These are phyloP conservation scores for Globisporangium rhizosaccharum DNA, from an alignment of 352 stramenopile species.

Conservation along the genomic window DNA sequence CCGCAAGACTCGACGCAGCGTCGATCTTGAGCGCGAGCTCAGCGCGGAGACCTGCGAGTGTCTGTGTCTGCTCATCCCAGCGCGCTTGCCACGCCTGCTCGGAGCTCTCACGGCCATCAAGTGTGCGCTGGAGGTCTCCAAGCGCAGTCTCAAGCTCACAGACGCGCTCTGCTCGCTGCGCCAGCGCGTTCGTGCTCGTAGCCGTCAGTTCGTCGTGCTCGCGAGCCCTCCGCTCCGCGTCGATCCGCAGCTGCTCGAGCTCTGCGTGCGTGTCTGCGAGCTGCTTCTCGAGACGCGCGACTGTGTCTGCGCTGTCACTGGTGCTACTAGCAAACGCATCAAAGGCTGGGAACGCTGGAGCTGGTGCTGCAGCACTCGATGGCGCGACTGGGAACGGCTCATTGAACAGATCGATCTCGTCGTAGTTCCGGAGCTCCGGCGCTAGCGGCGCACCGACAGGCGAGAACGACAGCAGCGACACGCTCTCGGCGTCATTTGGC, in stretches of 20 bases:
- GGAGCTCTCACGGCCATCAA: slow-evolving; percentile 10
- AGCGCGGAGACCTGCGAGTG: background rate
- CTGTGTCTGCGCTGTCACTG: background rate
- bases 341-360: background rate
- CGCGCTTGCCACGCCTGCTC: slow-evolving; percentile 9
- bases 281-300: slow-evolving; percentile 9
- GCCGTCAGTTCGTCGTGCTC: slow-evolving; percentile 16
- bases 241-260: slow-evolving; percentile 14
- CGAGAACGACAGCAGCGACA: slow-evolving; percentile 41
- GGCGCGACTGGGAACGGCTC: slow-evolving; percentile 9
- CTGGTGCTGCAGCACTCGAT: background rate
- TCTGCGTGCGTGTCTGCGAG: slow-evolving; percentile 9
- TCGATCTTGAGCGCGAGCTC: slow-evolving; percentile 4
- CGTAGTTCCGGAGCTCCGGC: slow-evolving; percentile 24
- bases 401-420: slow-evolving; percentile 54
- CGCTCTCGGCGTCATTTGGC: slow-evolving; percentile 11
- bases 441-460: slow-evolving; percentile 14
- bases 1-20: slow-evolving; percentile 1
- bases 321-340: background rate
- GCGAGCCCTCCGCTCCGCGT: slow-evolving; percentile 4
- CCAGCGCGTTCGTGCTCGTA: slow-evolving; percentile 16
- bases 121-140: slow-evolving; percentile 16
- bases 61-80: slow-evolving; percentile 11
- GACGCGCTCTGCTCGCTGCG: slow-evolving; percentile 14
- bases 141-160: slow-evolving; percentile 12